phyloP scores from a whole-genome alignment of 495 filamentous ascomycete species.

The Parachaetomium inaequale region DNA sequence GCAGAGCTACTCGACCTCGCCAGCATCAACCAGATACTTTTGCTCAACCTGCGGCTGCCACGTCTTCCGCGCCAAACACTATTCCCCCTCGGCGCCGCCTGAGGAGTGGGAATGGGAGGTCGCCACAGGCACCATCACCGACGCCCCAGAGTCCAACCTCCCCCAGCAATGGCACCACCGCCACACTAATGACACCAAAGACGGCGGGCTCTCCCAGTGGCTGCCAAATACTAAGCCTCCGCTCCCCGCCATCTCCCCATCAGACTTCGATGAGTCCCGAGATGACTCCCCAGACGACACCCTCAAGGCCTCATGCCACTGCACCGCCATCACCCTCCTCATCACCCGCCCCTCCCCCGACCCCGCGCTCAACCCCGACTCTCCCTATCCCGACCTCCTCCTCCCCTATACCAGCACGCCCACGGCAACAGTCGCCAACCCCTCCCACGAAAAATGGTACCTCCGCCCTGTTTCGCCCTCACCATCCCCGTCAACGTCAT shows the following conservation, averaged over 20 bases:
- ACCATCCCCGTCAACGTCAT: slow-evolving; percentile 21
- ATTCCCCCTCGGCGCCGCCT: slow-evolving; percentile 5
- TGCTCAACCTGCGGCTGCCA: slow-evolving; percentile 68
- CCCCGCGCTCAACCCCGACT: slow-evolving; percentile 20
- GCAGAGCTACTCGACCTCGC: slow-evolving; percentile 46
- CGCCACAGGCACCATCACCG: slow-evolving; percentile 32
- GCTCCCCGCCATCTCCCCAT: neutral
- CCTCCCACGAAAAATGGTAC: slow-evolving; percentile 37
- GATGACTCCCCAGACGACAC: slow-evolving; percentile 8
- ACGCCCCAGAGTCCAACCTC: slow-evolving; percentile 14
- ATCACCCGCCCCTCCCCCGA: slow-evolving; percentile 39
- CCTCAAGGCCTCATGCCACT: slow-evolving; percentile 43
- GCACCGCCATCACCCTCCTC: slow-evolving; percentile 37
- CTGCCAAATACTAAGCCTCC: slow-evolving; percentile 36
- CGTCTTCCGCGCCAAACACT: slow-evolving; percentile 40
- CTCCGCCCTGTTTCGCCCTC: too few relatives aligned
- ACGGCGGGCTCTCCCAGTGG: slow-evolving; percentile 57
- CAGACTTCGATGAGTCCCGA: neutral
- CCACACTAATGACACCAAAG: slow-evolving; percentile 47
- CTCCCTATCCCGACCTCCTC: slow-evolving; percentile 34
- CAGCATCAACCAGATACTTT: slow-evolving; percentile 50
- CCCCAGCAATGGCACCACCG: slow-evolving; percentile 44
- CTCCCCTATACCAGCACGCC: slow-evolving; percentile 31
- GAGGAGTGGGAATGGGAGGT: slow-evolving; percentile 34
- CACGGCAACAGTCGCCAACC: slow-evolving; percentile 45